These are phyloP conservation scores for Incumbomyces lentus DNA, from an alignment of 2,329 filamentous ascomycete species.

Conservation along the genomic window DNA sequence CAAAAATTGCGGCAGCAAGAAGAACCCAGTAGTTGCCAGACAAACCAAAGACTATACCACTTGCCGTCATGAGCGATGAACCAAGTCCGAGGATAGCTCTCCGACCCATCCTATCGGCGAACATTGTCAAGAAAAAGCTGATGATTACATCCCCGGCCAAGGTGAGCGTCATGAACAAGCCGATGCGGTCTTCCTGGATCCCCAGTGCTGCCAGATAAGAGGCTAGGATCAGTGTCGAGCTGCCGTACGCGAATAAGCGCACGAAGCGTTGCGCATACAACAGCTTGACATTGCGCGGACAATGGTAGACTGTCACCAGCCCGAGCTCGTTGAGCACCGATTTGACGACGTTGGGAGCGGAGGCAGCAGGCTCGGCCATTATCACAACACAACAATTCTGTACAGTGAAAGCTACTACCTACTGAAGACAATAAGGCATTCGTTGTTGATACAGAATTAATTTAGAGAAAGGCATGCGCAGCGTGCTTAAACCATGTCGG, in stretches of 20 bases:
- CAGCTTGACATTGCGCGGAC: slow-evolving; percentile 30
- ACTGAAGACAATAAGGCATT: too few species aligned
- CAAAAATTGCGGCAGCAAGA: slow-evolving; percentile 46
- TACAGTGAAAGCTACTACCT: too few species aligned
- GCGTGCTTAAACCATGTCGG: too few species aligned
- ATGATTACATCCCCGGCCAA: slow-evolving; percentile 52
- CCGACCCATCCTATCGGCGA: slow-evolving; percentile 49
- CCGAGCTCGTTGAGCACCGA: slow-evolving; percentile 24
- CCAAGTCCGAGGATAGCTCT: slow-evolving; percentile 44
- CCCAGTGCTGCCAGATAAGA: slow-evolving; percentile 49
- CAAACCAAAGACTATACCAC: slow-evolving; percentile 46
- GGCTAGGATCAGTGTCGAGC: slow-evolving; percentile 50
- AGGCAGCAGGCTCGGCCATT: too few species aligned
- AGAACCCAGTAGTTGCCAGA: slow-evolving; percentile 48
- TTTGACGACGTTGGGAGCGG: too few species aligned
- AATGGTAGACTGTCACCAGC: slow-evolving; percentile 28
- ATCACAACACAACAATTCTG: too few species aligned
- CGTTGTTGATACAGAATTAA: too few species aligned
- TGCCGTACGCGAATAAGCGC: slow-evolving; percentile 56
- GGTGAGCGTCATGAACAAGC: slow-evolving; percentile 56
- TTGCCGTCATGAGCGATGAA: slow-evolving; percentile 44
- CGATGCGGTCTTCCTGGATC: slow-evolving; percentile 49
- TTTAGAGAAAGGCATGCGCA: too few species aligned
- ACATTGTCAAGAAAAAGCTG: slow-evolving; percentile 46
- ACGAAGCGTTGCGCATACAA: slow-evolving; percentile 34